Evolutionary conservation across 202 grass and related monocot species (phyloP).

Genomic region (Schoenoplectus triqueter): DNA sequence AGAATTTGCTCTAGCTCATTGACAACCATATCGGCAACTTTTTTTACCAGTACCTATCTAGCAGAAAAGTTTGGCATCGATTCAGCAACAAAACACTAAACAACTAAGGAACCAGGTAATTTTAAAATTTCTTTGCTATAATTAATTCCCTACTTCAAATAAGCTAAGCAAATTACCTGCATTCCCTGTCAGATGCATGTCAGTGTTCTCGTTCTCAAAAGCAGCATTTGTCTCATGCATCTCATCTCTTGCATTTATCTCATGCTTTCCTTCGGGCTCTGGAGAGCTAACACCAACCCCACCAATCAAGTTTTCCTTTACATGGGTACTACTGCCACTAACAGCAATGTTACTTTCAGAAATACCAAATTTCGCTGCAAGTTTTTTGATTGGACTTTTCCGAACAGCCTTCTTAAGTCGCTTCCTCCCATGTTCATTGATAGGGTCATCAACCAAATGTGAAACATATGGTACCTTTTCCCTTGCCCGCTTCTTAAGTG

Average conservation of each 20-base stretch:
- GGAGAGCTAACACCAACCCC: not conserved
- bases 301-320: not conserved
- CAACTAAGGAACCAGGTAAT: not conserved
- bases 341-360: not conserved
- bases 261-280: not conserved
- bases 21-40: not conserved
- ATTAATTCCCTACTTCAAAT: slow-evolving; percentile 1
- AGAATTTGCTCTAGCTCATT: not conserved
- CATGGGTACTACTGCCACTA: not conserved
- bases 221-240: not conserved
- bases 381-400: not conserved
- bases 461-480: not conserved
- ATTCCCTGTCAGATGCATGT: not conserved
- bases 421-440: not conserved
- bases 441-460: not conserved
- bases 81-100: too few species aligned
- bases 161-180: not conserved
- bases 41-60: not conserved
- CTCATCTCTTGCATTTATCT: not conserved
- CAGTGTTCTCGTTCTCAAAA: not conserved
- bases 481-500: not conserved
- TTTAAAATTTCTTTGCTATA: not conserved
- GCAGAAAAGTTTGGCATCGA: not conserved
- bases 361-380: not conserved
- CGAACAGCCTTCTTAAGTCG: not conserved